Evolutionary conservation across 768 basidiomycete genomes (phyloP).

Genomic region (Mycena capillaripes): DNA sequence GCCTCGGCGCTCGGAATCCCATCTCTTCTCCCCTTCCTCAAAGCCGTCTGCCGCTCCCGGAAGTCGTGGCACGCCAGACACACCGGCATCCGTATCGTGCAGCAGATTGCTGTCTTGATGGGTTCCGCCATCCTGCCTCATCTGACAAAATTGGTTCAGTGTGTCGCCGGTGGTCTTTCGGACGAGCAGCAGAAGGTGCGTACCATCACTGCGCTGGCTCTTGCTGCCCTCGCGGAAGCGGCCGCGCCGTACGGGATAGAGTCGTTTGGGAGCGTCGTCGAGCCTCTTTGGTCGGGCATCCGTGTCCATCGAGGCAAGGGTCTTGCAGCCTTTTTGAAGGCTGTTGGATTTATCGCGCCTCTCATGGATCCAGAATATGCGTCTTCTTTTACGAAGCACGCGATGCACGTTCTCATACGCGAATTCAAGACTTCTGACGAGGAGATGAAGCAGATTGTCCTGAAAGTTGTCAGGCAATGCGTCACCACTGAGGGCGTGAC

Average conservation of each 20-base stretch:
- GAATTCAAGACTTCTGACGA: slow-evolving; percentile 99
- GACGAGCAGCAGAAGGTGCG: slow-evolving; percentile 97
- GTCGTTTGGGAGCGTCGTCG: slow-evolving; percentile 96
- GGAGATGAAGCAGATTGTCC: slow-evolving; percentile 99
- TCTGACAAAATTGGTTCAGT: slow-evolving; percentile 94
- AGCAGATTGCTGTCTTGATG: slow-evolving; percentile 99
- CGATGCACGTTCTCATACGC: slow-evolving; percentile 96
- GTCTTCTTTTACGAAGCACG: slow-evolving; percentile 97
- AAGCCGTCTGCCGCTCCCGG: slow-evolving; percentile 97
- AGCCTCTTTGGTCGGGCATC: slow-evolving; percentile 94
- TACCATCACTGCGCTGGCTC: slow-evolving; percentile 91
- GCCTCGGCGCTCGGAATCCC: slow-evolving; percentile 98
- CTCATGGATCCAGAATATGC: slow-evolving; percentile 99
- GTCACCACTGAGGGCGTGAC: slow-evolving; percentile 98
- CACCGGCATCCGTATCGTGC: slow-evolving; percentile 98
- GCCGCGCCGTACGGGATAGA: slow-evolving; percentile 99
- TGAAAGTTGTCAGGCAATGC: slow-evolving; percentile 99
- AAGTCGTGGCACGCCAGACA: slow-evolving; percentile 99
- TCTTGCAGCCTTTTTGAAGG: slow-evolving; percentile 94
- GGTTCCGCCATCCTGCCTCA: slow-evolving; percentile 99
- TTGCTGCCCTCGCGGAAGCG: slow-evolving; percentile 96
- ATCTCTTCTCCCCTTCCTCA: slow-evolving; percentile 95
- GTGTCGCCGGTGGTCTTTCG: slow-evolving; percentile 91
- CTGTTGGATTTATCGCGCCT: slow-evolving; percentile 98
- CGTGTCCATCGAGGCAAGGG: slow-evolving; percentile 95